Evolutionary conservation across 1,284 basidiomycete species (phyloP), one percentile per base, ranked within the genome.

Genomic region (Moniliophthora roreri): DNA sequence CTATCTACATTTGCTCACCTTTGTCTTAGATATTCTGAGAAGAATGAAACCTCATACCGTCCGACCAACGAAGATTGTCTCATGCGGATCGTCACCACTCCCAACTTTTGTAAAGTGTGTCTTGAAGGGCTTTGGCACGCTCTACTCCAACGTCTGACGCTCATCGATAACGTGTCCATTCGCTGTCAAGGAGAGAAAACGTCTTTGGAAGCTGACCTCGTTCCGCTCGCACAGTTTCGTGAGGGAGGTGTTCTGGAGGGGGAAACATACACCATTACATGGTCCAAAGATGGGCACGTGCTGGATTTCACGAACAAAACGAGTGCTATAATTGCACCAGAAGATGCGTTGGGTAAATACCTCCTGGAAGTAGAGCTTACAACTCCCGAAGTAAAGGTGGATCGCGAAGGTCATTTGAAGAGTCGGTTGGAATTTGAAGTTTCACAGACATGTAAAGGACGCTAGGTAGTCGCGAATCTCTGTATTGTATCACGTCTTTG

Each of bases 61-160:
- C 88, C 88, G 35, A 93, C 90, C 2, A 91, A 93, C 62, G 87
- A 91, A 61, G 87, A 84, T 63, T 93, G 91, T 63, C 79, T 93
- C 50, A 93, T 94, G 91, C 85, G 91, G 26, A 74, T 76, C 45
- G 85, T 91, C 46, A 85, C 78, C 32, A 75, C 77, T 0, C 81
- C 84, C 61, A 82, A 84, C 61, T 91, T 93, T 66, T 93, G 91
- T 71, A 80, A 77, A 51, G 85, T 85, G 44, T 94, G 91, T 66
- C 66, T 80, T 10, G 87, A 91, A 58, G 87, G 78, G 1, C 80
- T 93, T 38, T 90, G 88, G 85, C 68, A 81, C 44, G 75, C 80
- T 9, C 78, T 90, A 15, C 74, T 89, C 6, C 66, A 66, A 37
- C 77, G 79, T 40, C 69, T 90, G 49, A 74, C 73, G 61, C 77